Base-by-base conservation (phyloP, 163 green algal genomes). In the Picocystis sp. region DNA sequence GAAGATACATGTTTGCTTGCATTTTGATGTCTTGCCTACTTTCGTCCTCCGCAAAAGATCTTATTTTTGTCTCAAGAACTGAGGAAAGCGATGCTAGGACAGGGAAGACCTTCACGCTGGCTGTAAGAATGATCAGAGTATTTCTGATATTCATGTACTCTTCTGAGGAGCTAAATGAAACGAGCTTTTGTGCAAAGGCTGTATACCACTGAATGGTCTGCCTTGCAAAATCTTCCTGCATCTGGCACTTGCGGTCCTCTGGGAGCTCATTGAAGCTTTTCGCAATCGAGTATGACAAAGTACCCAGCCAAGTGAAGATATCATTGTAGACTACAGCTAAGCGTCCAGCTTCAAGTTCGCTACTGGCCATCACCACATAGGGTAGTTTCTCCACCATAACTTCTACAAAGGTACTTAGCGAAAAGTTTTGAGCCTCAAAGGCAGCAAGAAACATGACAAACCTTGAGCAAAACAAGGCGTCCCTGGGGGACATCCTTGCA, bases 101-200 rank as follows among this genome's bases (percentile, higher is more conserved):
- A 8, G 29, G 29, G 8, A 38, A 38, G 29, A 38, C 29, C 29
- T 38, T 38, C 29, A 54, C 47, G 13, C 47, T 45, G 3, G 25
- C 34, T 8, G 25, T 54, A 13, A 54, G 47, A 11, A 54, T 14
- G 12, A 23, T 54, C 47, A 54, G 34, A 35, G 47, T 35, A 35
- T 54, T 54, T 13, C 47, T 34, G 25, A 33, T 54, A 8, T 33
- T 23, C 47, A 23, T 54, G 47, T 54, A 54, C 47, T 54, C 47
- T 5, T 54, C 47, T 21, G 17, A 34, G 5, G 47, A 21, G 12
- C 47, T 45, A 13, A 54, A 23, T 6, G 47, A 54, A 15, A 35
- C 13, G 47, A 54, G 19, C 5, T 22, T 35, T 35, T 54, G 10
- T 19, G 47, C 21, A 9, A 50, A 50, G 9, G 44, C 44, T 9